phyloP scores from a whole-genome alignment of 2,329 filamentous ascomycete genomes.

The Epicoccum nigrum region DNA sequence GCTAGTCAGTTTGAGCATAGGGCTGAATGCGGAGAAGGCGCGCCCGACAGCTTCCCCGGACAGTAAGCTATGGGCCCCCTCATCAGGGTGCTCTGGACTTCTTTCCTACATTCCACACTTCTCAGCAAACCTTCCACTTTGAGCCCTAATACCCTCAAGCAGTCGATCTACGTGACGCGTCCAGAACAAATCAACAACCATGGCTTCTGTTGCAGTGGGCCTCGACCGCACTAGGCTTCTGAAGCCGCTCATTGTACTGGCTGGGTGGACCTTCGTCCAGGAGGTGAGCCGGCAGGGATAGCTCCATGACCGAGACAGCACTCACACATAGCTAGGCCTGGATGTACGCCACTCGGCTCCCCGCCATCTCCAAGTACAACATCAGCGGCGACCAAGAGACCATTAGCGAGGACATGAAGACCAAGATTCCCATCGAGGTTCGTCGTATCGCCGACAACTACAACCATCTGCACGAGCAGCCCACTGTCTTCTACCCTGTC shows the following conservation, averaged over 20 bases:
- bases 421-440: conserved; percentile 16
- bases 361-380: conserved; percentile 16
- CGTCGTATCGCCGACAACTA: conserved; percentile 17
- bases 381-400: conserved; percentile 7
- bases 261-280: conserved; percentile 19
- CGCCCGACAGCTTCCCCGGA: conserved; percentile 6
- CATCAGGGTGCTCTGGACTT: conserved; percentile 11
- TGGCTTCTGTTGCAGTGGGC: conserved; percentile 17
- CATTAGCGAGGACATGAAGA: conserved; percentile 10
- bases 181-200: neutral
- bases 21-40: conserved; percentile 16
- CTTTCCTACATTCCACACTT: conserved; percentile 6
- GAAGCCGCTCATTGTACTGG: conserved; percentile 16
- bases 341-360: conserved; percentile 18
- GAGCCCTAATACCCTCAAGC: neutral
- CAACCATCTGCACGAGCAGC: conserved; percentile 17
- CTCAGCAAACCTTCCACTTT: conserved; percentile 4
- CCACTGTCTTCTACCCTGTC: conserved; percentile 13
- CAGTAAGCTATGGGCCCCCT: conserved; percentile 1
- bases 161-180: neutral
- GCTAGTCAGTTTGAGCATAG: conserved; percentile 7
- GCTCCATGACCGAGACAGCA: neutral
- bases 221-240: conserved; percentile 18
- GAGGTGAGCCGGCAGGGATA: conserved; percentile 3
- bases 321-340: conserved; percentile 3